phyloP scores from a whole-genome alignment of 495 filamentous ascomycete species.

The Collariella sp. region DNA sequence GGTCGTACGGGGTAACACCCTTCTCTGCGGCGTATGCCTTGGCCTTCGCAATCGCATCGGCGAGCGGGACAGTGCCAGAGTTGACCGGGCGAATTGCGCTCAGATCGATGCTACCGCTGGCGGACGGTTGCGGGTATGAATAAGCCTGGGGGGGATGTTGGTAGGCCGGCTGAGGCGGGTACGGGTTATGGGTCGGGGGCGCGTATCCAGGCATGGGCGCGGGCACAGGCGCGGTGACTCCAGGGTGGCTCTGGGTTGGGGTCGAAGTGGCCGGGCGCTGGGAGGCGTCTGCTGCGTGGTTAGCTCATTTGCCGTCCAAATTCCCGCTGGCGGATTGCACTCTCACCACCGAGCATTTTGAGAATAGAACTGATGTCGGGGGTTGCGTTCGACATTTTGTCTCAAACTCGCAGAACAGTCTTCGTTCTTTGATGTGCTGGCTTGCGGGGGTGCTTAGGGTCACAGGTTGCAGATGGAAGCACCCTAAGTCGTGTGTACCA shows the following conservation, averaged over 20 bases:
- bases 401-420: neutral
- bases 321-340: neutral
- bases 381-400: conserved; percentile 23
- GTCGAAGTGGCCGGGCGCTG: conserved; percentile 26
- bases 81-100: conserved; percentile 64
- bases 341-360: conserved; percentile 17
- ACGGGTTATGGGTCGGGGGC: conserved; percentile 23
- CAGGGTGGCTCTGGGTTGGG: conserved; percentile 40
- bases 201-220: conserved; percentile 17
- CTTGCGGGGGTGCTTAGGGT: neutral
- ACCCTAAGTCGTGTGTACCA: neutral
- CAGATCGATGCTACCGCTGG: conserved; percentile 62
- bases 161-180: conserved; percentile 36
- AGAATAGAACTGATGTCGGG: conserved; percentile 28
- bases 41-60: conserved; percentile 65
- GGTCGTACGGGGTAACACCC: conserved; percentile 49
- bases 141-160: conserved; percentile 35
- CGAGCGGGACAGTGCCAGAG: conserved; percentile 63
- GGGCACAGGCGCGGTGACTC: conserved; percentile 24
- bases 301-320: neutral
- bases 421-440: neutral
- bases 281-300: conserved; percentile 14
- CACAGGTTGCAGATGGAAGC: neutral
- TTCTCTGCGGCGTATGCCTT: conserved; percentile 63
- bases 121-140: conserved; percentile 56